A percentile compares a stretch with the other conserved stretches of the same genome.
These are phyloP conservation scores for Smittium culicis DNA, from an alignment of 371 early-diverging fungal species.

Conservation along the genomic window DNA sequence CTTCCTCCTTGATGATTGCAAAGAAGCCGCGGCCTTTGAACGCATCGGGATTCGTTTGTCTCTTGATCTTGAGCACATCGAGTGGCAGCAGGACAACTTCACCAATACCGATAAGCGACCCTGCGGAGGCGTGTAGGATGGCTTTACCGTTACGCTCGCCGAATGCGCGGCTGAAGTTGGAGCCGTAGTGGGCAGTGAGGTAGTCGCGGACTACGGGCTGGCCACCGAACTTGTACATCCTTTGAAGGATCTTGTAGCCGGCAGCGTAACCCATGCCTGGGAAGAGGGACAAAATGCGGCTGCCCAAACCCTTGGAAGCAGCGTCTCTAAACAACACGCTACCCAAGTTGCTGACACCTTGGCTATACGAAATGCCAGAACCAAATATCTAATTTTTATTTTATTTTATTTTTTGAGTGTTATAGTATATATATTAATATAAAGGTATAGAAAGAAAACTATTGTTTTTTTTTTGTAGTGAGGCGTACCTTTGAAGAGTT, in stretches of 20 bases:
- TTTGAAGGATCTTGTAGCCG: conserved; percentile 87
- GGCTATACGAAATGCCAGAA: conserved; percentile 38
- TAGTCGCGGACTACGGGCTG: conserved; percentile 92
- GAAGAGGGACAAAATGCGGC: conserved; percentile 83
- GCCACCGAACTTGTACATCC: conserved; percentile 96
- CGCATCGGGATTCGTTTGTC: conserved; percentile 84
- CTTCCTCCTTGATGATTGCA: conserved; percentile 72
- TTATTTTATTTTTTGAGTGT: too few species aligned
- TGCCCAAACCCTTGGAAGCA: conserved; percentile 46
- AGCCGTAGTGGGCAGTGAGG: conserved; percentile 63
- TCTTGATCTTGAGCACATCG: conserved; percentile 94
- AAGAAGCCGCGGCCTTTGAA: conserved; percentile 74
- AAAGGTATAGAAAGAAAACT: too few species aligned
- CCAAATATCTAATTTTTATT: conserved; percentile 46
- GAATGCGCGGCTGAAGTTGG: conserved; percentile 57
- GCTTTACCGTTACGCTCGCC: conserved; percentile 90
- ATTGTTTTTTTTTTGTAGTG: too few species aligned
- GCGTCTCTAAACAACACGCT: conserved; percentile 80
- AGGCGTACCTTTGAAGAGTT: conserved; percentile 49
- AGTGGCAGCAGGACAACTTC: conserved; percentile 90
- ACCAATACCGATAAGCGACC: conserved; percentile 90
- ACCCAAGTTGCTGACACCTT: conserved; percentile 47
- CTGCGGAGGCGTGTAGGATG: conserved; percentile 94
- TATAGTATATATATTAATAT: too few species aligned
- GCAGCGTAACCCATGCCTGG: conserved; percentile 96